A percentile compares a stretch with the other conserved stretches of the same genome.
Evolutionary conservation across 805 yeast species (phyloP).

Genomic region (Scheffersomyces spartinae): DNA sequence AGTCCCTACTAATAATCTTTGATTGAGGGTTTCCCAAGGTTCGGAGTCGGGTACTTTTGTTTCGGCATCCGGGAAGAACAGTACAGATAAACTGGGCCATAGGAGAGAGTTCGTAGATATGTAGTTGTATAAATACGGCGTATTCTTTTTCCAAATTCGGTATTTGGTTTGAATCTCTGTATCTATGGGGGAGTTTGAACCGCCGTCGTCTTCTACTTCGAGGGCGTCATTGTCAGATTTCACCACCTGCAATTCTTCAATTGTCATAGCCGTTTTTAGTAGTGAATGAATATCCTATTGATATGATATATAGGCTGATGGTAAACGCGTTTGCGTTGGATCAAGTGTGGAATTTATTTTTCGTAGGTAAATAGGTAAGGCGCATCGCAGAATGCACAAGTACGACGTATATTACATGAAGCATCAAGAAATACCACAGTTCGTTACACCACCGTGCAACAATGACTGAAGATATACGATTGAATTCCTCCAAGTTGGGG

Average conservation of each 20-base stretch:
- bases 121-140: slow-evolving; percentile 32
- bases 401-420: not conserved
- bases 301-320: not conserved
- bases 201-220: slow-evolving; percentile 3
- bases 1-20: slow-evolving; percentile 48
- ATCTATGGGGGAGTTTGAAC: slow-evolving; percentile 16
- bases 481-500: slow-evolving; percentile 76
- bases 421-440: not conserved
- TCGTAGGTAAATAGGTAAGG: not conserved
- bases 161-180: slow-evolving; percentile 20
- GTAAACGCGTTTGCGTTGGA: not conserved
- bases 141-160: slow-evolving; percentile 31
- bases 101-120: slow-evolving; percentile 26
- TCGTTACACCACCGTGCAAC: not conserved
- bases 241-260: not conserved
- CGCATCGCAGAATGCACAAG: not conserved
- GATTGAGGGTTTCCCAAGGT: too few relatives aligned
- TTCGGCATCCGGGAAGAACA: slow-evolving; percentile 34
- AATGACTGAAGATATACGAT: slow-evolving; percentile 19
- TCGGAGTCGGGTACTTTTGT: too few relatives aligned
- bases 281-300: not conserved
- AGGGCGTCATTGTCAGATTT: not conserved
- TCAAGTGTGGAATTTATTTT: not conserved
- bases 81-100: slow-evolving; percentile 33
- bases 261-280: not conserved